Conservation (phyloP, 805 yeast genomes). For the Metschnikowia amazonensis region DNA sequence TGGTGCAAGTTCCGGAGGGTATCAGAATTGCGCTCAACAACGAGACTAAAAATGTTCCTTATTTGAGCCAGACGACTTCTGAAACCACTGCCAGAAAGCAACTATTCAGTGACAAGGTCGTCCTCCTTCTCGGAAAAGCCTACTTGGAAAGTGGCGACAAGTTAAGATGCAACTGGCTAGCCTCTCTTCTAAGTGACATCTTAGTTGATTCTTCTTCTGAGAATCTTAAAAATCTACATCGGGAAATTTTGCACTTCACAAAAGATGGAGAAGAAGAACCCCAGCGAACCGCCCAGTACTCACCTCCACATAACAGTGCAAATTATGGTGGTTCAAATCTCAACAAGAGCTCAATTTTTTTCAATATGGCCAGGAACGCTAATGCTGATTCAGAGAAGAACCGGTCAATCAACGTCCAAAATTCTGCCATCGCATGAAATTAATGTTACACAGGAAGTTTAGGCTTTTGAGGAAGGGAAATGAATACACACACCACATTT, state of each 20-base stretch:
- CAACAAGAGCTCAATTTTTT: neutral
- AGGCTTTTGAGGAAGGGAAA: too few relatives aligned
- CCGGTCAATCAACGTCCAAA: neutral
- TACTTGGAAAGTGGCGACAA: constrained; percentile 8
- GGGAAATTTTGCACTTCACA: neutral
- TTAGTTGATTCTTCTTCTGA: neutral
- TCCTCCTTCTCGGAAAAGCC: constrained; percentile 10
- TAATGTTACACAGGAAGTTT: neutral
- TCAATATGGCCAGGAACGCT: neutral
- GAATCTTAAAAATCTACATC: neutral
- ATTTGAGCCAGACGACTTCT: neutral
- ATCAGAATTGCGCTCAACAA: constrained; percentile 1
- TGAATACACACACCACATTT: neutral
- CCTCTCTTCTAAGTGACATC: constrained; percentile 5
- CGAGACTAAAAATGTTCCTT: neutral
- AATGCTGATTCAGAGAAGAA: neutral
- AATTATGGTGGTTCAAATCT: neutral
- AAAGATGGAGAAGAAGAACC: neutral
- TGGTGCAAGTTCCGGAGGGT: constrained; percentile 12
- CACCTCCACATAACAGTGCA: neutral
- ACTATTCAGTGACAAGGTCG: constrained; percentile 11
- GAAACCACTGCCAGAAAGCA: neutral
- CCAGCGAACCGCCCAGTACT: neutral
- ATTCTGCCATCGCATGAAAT: neutral
- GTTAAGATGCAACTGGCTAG: constrained; percentile 16